Conservation (phyloP, 441 rosid species). For the Viola pubescens region DNA sequence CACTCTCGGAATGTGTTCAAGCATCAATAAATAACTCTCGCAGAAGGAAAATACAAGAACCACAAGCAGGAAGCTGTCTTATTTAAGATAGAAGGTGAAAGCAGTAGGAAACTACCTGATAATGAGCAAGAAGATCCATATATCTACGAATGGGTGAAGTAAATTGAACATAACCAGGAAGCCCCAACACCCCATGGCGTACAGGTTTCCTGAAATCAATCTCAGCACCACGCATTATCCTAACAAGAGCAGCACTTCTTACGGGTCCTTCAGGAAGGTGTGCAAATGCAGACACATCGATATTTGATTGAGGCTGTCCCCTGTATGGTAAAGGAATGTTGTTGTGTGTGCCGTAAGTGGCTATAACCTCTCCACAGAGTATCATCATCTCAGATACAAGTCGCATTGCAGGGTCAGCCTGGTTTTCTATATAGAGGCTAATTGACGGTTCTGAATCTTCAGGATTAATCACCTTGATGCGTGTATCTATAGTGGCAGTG, state of each 20-base stretch:
- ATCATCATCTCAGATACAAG: constrained; percentile 98
- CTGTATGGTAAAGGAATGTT: constrained; percentile 83
- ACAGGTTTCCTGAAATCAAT: constrained; percentile 74
- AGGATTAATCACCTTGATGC: constrained; percentile 79
- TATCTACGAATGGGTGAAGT: constrained; percentile 97
- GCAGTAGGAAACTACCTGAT: constrained; percentile 45
- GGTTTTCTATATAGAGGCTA: constrained; percentile 80
- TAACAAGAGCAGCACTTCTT: constrained; percentile 66
- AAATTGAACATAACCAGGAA: constrained; percentile 97
- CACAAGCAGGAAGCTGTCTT: neutral
- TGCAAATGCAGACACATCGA: constrained; percentile 67
- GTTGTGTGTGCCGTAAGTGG: constrained; percentile 64
- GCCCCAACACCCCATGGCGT: constrained; percentile 82
- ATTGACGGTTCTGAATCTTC: constrained; percentile 80
- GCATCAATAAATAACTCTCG: neutral
- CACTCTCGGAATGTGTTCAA: neutral
- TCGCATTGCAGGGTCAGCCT: constrained; percentile 86
- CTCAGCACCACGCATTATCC: constrained; percentile 82
- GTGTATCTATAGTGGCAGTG: constrained; percentile 69
- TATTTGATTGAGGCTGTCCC: constrained; percentile 91
- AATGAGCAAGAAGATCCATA: constrained; percentile 95
- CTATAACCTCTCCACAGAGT: constrained; percentile 91
- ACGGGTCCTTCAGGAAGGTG: constrained; percentile 98
- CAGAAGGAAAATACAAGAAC: neutral
- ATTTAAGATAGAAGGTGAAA: neutral